Evolutionary conservation across 75 land plant species (phyloP), one percentile per base, ranked within the genome.

Genomic region (Pinus albicaulis): DNA sequence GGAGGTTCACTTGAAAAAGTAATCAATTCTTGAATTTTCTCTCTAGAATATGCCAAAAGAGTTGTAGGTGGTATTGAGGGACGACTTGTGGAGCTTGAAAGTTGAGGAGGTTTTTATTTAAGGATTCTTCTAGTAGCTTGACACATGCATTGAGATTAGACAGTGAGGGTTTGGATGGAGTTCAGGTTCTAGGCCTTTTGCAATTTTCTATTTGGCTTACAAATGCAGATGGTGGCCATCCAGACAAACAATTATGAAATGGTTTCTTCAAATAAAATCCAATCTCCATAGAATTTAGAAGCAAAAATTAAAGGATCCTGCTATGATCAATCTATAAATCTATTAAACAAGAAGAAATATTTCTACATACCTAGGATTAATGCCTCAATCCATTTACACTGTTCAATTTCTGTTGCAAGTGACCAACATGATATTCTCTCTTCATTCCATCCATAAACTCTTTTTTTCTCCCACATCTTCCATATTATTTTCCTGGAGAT

Each of bases 361-460:
- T 44, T 55, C 26, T 24, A 55, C 17, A 71, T 71, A 48, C 26
- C 73, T 71, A 56, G 23, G 28, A 4, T 25, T 22, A 8, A 25
- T 22, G 56, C 28, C 48, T 48, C 31, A 14, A 55, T 17, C n/a
- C n/a, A n/a, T 53, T 71, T 71, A 26, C 73, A 71, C 22, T 16
- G 56, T 71, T 71, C 48, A 15, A 8, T n/a, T 71, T 48, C 16
- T 23, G 73, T 48, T 3, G 25, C 13, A 28, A 31, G 25, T 72
- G 73, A 71, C 8, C 24, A 48, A 72, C 69, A 55, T 53, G 71
- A 24, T 55, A 68, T 52, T 81, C 62, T 15, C 7, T 58, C 73
- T 77, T 85, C 76, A 59, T 83, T 56, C 24, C 75, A 56, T 81
- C 77, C 2, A 68, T 26, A 24, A 20, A 70, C n/a, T 82, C 81